Evolutionary conservation across 2,329 filamentous ascomycete genomes (phyloP).

Genomic region (Metarhizium guizhouense): DNA sequence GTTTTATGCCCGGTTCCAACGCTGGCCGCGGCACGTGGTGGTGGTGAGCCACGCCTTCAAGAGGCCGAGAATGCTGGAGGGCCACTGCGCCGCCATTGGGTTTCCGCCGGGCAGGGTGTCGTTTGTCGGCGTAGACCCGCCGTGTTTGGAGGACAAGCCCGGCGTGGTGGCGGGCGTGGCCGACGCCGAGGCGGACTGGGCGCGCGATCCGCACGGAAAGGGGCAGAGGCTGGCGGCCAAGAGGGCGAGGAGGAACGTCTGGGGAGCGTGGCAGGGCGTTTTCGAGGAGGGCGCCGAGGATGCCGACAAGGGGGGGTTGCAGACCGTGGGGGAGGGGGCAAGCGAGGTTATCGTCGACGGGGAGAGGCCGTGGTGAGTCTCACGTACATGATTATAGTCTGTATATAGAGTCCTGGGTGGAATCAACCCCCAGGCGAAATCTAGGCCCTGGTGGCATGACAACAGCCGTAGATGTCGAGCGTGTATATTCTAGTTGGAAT

Average conservation of each 20-base stretch:
- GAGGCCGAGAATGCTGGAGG: slow-evolving; percentile 43
- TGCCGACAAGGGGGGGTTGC: slow-evolving; percentile 27
- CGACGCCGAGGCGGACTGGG: slow-evolving; percentile 39
- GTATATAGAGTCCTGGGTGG: too few relatives aligned
- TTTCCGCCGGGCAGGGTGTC: slow-evolving; percentile 35
- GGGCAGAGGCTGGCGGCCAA: slow-evolving; percentile 37
- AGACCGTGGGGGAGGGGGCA: slow-evolving; percentile 21
- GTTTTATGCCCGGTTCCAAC: slow-evolving; percentile 30
- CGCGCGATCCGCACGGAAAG: slow-evolving; percentile 41
- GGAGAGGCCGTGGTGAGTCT: slow-evolving; percentile 28
- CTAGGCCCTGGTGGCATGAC: too few relatives aligned
- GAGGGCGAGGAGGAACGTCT: slow-evolving; percentile 40
- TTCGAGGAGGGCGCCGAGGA: slow-evolving; percentile 28
- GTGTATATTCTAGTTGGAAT: too few relatives aligned
- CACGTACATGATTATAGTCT: too few relatives aligned
- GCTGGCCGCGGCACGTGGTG: slow-evolving; percentile 50
- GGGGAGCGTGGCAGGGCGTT: slow-evolving; percentile 33
- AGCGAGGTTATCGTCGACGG: slow-evolving; percentile 32
- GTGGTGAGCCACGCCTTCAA: slow-evolving; percentile 67
- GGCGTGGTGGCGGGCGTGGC: slow-evolving; percentile 32
- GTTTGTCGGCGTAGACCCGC: slow-evolving; percentile 59
- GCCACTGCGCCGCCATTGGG: slow-evolving; percentile 55
- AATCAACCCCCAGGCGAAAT: too few relatives aligned
- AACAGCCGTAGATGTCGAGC: too few relatives aligned
- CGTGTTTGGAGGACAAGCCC: slow-evolving; percentile 26